Evolutionary conservation across 495 filamentous ascomycete genomes (phyloP).

Genomic region (Penicillium cinerascens): DNA sequence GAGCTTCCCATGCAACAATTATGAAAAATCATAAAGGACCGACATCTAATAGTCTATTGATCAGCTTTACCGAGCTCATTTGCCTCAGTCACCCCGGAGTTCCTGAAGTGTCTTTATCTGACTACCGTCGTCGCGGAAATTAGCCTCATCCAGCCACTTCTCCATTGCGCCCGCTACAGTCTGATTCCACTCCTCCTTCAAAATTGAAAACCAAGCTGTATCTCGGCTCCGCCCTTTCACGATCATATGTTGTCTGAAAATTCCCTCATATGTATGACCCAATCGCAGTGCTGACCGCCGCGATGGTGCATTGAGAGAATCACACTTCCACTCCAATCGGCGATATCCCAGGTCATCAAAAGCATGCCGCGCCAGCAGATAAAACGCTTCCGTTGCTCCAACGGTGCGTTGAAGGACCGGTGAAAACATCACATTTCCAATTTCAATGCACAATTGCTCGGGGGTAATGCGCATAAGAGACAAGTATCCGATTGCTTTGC

Average conservation of each 20-base stretch:
- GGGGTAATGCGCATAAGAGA: constrained; percentile 42
- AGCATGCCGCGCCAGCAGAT: constrained; percentile 39
- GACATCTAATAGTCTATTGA: no score
- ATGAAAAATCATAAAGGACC: no score
- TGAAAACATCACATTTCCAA: constrained; percentile 49
- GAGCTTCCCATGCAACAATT: no score
- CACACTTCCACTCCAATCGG: constrained; percentile 58
- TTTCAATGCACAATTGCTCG: constrained; percentile 41
- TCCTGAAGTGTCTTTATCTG: not conserved
- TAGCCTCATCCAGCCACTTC: constrained; percentile 43
- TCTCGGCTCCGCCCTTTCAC: constrained; percentile 53
- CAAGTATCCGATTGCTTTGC: constrained; percentile 38
- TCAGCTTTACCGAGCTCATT: no score
- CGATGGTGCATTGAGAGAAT: constrained; percentile 47
- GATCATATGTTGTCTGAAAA: constrained; percentile 56
- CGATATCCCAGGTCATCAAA: constrained; percentile 51
- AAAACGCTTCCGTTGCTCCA: constrained; percentile 50
- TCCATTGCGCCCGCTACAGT: constrained; percentile 41
- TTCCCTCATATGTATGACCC: constrained; percentile 52
- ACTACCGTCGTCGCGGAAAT: constrained; percentile 29
- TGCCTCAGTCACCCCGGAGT: no score
- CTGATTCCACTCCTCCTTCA: constrained; percentile 51
- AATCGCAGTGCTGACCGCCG: constrained; percentile 47
- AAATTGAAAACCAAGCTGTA: constrained; percentile 52
- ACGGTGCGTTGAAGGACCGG: constrained; percentile 44